phyloP scores from a whole-genome alignment of 2,329 filamentous ascomycete species.

The Pyricularia pennisetigena region DNA sequence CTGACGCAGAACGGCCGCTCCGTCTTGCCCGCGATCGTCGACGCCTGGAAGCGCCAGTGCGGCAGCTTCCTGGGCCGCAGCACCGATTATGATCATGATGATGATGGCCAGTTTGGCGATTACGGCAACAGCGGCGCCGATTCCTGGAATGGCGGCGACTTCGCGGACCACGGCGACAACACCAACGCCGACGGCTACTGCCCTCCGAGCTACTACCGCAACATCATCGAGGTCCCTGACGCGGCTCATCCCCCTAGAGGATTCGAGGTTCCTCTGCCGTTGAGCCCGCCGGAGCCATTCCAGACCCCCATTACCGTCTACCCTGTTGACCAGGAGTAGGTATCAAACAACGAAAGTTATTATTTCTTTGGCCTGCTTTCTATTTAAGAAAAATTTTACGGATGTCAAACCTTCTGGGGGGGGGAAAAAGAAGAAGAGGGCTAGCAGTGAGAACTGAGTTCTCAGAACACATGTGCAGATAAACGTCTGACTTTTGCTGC shows the following conservation, averaged over 20 bases:
- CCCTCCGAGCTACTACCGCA: conserved; percentile 15
- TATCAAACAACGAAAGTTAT: too few species aligned
- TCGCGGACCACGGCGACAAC: neutral
- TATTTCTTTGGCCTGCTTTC: too few species aligned
- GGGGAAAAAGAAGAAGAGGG: too few species aligned
- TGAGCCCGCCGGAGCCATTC: neutral
- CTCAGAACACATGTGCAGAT: too few species aligned
- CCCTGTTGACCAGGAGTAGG: neutral
- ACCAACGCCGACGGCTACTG: neutral
- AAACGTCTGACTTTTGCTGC: too few species aligned
- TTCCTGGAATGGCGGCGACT: neutral
- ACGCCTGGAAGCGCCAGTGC: conserved; percentile 11
- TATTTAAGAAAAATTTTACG: too few species aligned
- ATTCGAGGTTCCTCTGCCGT: conserved; percentile 8
- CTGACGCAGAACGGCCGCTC: conserved; percentile 14
- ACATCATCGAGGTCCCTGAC: conserved; percentile 17
- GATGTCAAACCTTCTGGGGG: too few species aligned
- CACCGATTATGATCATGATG: neutral
- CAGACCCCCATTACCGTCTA: neutral
- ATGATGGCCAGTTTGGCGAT: neutral
- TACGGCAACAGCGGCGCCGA: neutral
- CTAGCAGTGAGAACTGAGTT: too few species aligned
- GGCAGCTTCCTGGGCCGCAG: neutral
- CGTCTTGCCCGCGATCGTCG: conserved; percentile 13
- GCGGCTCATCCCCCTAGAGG: conserved; percentile 15